Percentiles rank a stretch among this genome's conserved stretches.
Evolutionary conservation across 2,329 filamentous ascomycete species (phyloP).

Genomic region (Grosmannia penicillata): DNA sequence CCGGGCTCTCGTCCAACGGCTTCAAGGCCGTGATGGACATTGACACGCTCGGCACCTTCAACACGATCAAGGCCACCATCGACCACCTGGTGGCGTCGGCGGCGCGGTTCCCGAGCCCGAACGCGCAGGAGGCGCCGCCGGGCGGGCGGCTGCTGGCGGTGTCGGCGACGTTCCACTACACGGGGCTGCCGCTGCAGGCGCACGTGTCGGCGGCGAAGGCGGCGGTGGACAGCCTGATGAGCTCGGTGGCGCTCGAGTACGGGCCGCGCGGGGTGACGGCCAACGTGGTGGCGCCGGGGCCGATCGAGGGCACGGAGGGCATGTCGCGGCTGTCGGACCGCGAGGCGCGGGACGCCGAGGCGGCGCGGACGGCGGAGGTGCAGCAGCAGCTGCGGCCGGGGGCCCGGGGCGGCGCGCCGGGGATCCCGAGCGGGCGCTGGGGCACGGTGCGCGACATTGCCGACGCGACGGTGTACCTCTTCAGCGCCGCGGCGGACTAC

Average conservation of each 20-base stretch:
- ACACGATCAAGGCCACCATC: conserved; percentile 84
- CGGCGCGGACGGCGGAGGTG: conserved; percentile 5
- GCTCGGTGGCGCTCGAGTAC: conserved; percentile 72
- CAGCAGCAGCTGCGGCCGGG: conserved; percentile 8
- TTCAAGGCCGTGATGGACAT: conserved; percentile 97
- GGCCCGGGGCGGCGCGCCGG: conserved; percentile 20
- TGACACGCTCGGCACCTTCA: conserved; percentile 84
- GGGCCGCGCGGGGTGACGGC: conserved; percentile 75
- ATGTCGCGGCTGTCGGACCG: conserved; percentile 44
- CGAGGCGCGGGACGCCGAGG: conserved; percentile 1
- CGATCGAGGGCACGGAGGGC: conserved; percentile 74
- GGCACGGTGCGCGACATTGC: conserved; percentile 79
- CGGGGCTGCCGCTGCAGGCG: conserved; percentile 68
- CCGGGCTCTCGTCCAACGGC: conserved; percentile 69
- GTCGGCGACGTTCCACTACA: conserved; percentile 83
- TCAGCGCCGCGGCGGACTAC: conserved; percentile 73
- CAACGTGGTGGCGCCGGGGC: conserved; percentile 80
- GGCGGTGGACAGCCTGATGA: conserved; percentile 71
- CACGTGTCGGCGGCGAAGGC: conserved; percentile 91
- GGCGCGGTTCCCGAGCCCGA: conserved; percentile 39
- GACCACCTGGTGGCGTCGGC: conserved; percentile 70
- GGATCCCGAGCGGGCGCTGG: conserved; percentile 59
- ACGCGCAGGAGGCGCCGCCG: conserved; percentile 25
- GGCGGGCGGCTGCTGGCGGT: conserved; percentile 82
- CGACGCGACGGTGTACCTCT: conserved; percentile 80